Base-by-base conservation (phyloP, 164 flowering plant species). In the Dillenia turbinata region DNA sequence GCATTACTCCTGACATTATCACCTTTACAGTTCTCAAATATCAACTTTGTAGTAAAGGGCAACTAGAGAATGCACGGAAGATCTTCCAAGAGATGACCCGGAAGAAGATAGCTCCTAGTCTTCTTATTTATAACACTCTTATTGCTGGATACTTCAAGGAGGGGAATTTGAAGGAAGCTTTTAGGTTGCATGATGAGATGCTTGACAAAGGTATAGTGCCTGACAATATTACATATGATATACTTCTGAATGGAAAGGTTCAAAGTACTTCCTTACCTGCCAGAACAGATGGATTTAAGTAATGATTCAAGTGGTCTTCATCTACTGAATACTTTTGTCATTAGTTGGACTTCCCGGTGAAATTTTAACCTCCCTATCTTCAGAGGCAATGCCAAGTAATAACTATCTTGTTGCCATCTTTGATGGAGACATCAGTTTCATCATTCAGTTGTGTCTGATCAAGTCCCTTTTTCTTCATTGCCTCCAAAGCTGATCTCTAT, bases 151-250 rank as follows among this genome's bases (percentile, higher is more conserved):
- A 83, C 65, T 85, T 84, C 62, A 85, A 67, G 76, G 80, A 77
- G 54, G 91, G 96, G n/a, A 82, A 86, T 77, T 49, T 81, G 62
- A 72, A 74, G 16, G 91, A 89, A 77, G 91, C 92, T 60, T 89
- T 79, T 70, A 76, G 75, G 64, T 73, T 88, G 79, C 81, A 82
- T 60, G 85, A 88, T 71, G 96, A 89, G 66, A 89, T 92, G 94
- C 88, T 86, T 65, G 91, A 86, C 45, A 81, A 60, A 72, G 98
- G 96, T 66, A 84, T 87, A 71, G 66, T 15, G 22, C 89, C 89
- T 54, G 87, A 88, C 79, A 79, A 81, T 40, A 59, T 44, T 12
- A 87, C 89, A 40, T 85, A 77, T 62, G 91, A 81, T 74, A 71
- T 86, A 71, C 90, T 92, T 63, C 81, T 87, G 26, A 76, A 66